Percentiles rank a stretch among this genome's conserved stretches.
These are phyloP conservation scores for Didymella keratinophila DNA, from an alignment of 2,329 filamentous ascomycete genomes.

Conservation along the genomic window DNA sequence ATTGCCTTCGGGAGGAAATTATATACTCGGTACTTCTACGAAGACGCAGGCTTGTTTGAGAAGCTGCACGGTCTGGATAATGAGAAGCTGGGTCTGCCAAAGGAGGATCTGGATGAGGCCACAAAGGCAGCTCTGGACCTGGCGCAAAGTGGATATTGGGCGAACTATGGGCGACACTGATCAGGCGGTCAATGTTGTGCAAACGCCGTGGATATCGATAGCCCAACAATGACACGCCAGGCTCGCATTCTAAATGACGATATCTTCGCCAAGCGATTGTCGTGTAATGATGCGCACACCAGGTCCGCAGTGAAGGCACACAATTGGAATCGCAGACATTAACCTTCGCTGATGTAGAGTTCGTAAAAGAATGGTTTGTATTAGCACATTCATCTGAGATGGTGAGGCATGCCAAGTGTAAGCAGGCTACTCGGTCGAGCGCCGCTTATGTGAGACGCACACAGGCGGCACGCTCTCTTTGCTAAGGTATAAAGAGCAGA, in stretches of 20 bases:
- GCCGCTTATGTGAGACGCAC: conserved; percentile 12
- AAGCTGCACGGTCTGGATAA: conserved; percentile 56
- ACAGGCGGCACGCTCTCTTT: neutral
- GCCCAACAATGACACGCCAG: neutral
- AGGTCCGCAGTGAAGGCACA: too few species aligned
- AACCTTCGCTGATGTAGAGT: too few species aligned
- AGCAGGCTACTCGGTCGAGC: neutral
- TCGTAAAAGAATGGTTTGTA: neutral
- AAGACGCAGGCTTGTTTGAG: conserved; percentile 40
- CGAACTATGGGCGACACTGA: conserved; percentile 5
- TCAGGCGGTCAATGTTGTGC: neutral
- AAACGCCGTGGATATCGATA: neutral
- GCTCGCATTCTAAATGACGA: neutral
- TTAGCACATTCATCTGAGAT: neutral
- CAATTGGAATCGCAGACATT: neutral
- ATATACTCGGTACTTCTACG: conserved; percentile 64
- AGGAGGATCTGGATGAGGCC: conserved; percentile 66
- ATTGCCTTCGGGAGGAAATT: conserved; percentile 56
- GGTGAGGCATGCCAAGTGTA: conserved; percentile 7
- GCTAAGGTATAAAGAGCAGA: neutral
- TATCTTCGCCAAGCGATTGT: neutral
- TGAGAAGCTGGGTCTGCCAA: conserved; percentile 62
- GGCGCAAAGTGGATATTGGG: neutral
- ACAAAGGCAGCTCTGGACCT: conserved; percentile 51
- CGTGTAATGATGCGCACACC: neutral